Conservation (phyloP, 176 grass and related monocot genomes). For the Otatea glauca region DNA sequence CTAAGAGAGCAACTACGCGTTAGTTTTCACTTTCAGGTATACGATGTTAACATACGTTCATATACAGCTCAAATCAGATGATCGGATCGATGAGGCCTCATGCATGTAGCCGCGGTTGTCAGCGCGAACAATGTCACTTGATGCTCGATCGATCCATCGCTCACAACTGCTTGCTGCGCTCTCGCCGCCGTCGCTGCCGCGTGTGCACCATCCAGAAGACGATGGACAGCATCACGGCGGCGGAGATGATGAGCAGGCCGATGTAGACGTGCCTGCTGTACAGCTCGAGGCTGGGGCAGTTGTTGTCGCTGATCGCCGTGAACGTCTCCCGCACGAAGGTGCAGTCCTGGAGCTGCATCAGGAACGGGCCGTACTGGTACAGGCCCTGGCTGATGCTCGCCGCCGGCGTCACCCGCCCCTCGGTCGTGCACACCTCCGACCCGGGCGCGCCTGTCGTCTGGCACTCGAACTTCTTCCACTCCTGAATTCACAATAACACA, state of each 20-base stretch:
- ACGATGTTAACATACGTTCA: background rate
- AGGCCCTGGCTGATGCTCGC: conserved; percentile 67
- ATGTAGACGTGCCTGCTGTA: conserved; percentile 69
- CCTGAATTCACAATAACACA: background rate
- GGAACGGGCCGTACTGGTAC: conserved; percentile 76
- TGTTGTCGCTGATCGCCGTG: conserved; percentile 50
- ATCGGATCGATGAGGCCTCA: background rate
- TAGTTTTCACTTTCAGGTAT: background rate
- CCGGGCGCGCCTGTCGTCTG: conserved; percentile 34
- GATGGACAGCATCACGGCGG: conserved; percentile 65
- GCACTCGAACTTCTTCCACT: conserved; percentile 80
- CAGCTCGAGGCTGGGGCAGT: conserved; percentile 69
- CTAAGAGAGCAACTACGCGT: background rate
- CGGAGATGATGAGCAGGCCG: conserved; percentile 60
- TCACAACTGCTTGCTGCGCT: conserved; percentile 44
- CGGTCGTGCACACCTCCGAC: conserved; percentile 59
- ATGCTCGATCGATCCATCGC: background rate
- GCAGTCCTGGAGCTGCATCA: conserved; percentile 83
- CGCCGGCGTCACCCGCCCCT: conserved; percentile 64
- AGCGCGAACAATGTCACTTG: background rate
- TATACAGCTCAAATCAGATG: conserved; percentile 3
- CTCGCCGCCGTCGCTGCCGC: conserved; percentile 64
- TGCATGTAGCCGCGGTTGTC: background rate
- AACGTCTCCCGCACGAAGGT: conserved; percentile 84
- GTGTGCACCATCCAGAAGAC: conserved; percentile 80